Evolutionary conservation across 768 basidiomycete species (phyloP).

Genomic region (Termitomyces heimii): DNA sequence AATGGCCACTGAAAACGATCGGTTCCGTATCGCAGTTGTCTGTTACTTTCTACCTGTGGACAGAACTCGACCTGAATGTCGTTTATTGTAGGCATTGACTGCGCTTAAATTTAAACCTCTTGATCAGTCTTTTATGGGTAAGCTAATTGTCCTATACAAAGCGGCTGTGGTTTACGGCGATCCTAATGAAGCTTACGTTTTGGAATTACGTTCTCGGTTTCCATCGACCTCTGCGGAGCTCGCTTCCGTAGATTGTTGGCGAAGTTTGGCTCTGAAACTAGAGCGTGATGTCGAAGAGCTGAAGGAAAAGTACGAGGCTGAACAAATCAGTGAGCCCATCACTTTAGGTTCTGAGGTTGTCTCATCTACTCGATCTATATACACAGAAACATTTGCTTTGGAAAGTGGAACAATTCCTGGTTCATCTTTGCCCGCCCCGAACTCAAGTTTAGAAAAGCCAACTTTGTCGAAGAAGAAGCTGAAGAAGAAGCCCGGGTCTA

Average conservation of each 20-base stretch:
- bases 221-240: constrained; percentile 17
- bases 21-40: constrained; percentile 37
- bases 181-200: constrained; percentile 33
- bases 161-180: background rate
- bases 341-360: constrained; percentile 4
- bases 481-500: constrained; percentile 13
- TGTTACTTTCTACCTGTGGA: constrained; percentile 9
- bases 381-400: constrained; percentile 15
- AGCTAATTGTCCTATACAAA: constrained; percentile 7
- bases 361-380: background rate
- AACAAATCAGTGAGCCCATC: constrained; percentile 32
- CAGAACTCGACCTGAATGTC: background rate
- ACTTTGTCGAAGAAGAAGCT: constrained; percentile 11
- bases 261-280: constrained; percentile 32
- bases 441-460: constrained; percentile 9
- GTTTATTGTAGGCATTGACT: constrained; percentile 33
- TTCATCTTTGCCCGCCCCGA: constrained; percentile 5
- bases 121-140: constrained; percentile 34
- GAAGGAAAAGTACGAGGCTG: constrained; percentile 32
- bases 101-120: constrained; percentile 40
- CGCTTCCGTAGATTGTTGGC: constrained; percentile 28
- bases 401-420: constrained; percentile 16
- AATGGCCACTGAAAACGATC: constrained; percentile 19
- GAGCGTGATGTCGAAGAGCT: constrained; percentile 33
- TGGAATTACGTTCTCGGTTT: constrained; percentile 34